Conservation (phyloP, 164 flowering plant genomes). For the Echeveria elegans region DNA sequence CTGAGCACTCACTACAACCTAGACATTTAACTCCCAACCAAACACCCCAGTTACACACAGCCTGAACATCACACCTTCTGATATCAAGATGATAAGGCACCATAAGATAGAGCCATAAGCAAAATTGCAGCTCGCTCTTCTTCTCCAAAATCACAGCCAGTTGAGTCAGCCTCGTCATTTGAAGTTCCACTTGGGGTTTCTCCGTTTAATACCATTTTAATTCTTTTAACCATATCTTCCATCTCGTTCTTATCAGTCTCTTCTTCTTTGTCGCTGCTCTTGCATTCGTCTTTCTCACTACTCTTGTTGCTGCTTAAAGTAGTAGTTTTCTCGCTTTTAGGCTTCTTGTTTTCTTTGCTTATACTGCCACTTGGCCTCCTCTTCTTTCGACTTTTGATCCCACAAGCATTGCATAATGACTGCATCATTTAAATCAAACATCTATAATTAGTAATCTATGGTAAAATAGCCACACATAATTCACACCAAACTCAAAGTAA, state of each 20-base stretch:
- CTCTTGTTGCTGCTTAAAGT: not conserved
- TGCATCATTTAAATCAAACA: not conserved
- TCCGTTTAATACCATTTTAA: conserved; percentile 6
- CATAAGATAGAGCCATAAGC: conserved; percentile 1
- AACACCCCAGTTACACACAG: not conserved
- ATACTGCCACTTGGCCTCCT: not conserved
- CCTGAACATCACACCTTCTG: not conserved
- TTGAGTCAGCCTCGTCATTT: conserved; percentile 1
- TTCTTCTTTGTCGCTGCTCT: not conserved
- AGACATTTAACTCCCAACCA: not conserved
- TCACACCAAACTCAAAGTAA: not conserved
- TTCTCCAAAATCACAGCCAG: conserved; percentile 1
- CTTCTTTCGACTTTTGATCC: conserved; percentile 2
- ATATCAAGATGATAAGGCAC: not conserved
- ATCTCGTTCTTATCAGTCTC: not conserved
- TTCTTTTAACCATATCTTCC: not conserved
- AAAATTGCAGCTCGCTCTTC: conserved; percentile 3
- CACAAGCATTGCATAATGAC: conserved; percentile 2
- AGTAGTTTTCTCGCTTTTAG: not conserved
- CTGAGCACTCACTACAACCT: not conserved
- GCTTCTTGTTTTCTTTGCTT: not conserved
- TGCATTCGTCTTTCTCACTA: not conserved
- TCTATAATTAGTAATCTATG: not conserved
- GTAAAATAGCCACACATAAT: too few species aligned
- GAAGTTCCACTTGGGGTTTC: not conserved